Percentiles rank a stretch among this genome's conserved stretches.
Evolutionary conservation across 345 rosid genomes (phyloP).

Genomic region (Erysimum cheiranthoides): DNA sequence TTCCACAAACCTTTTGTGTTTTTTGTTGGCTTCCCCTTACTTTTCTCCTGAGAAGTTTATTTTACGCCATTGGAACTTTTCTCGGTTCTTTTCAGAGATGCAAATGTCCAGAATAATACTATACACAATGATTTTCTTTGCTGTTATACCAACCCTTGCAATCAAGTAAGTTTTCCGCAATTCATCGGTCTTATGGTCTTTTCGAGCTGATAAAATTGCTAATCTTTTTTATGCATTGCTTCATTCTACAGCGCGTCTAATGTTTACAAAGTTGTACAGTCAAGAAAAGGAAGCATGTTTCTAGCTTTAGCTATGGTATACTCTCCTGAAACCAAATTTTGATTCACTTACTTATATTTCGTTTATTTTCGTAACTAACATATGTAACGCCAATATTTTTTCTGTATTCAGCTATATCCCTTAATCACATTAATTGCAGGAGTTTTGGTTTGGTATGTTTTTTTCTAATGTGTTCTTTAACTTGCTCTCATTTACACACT

Average conservation of each 20-base stretch:
- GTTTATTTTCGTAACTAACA: neutral
- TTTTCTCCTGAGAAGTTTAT: neutral
- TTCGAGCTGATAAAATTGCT: neutral
- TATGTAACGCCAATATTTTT: conserved; percentile 27
- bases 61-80: conserved; percentile 10
- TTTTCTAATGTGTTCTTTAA: neutral
- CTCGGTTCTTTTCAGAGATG: conserved; percentile 55
- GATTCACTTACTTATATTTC: neutral
- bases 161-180: conserved; percentile 66
- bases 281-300: conserved; percentile 89
- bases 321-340: conserved; percentile 16
- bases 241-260: conserved; percentile 62
- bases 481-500: neutral
- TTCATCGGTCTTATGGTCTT: neutral
- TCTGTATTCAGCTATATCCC: conserved; percentile 75
- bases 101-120: conserved; percentile 63
- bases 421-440: conserved; percentile 76
- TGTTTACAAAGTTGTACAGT: conserved; percentile 78
- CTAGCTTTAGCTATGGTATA: conserved; percentile 92
- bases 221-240: conserved; percentile 6
- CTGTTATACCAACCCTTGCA: conserved; percentile 79
- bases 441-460: conserved; percentile 75
- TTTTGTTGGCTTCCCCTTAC: neutral
- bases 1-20: neutral
- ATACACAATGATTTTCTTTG: conserved; percentile 68